Evolutionary conservation across 805 yeast species (phyloP).

Genomic region (Maudiozyma bulderi): DNA sequence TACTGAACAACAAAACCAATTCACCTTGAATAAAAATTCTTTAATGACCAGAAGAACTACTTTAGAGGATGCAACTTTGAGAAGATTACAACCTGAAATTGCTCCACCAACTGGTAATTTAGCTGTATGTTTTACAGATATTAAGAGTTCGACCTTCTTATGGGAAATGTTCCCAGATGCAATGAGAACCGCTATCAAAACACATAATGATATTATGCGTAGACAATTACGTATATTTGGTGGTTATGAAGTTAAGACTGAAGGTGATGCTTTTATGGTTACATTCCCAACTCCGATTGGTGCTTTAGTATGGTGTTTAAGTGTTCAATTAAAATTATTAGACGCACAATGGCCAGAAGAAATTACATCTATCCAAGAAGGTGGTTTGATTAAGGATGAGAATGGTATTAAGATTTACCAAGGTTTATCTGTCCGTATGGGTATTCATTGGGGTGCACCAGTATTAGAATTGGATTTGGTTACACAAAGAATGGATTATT

Average conservation of each 20-base stretch:
- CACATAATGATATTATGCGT: constrained; percentile 91
- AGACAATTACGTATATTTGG: constrained; percentile 86
- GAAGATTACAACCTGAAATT: constrained; percentile 82
- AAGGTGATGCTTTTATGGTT: constrained; percentile 98
- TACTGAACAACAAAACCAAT: constrained; percentile 27
- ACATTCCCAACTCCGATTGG: constrained; percentile 88
- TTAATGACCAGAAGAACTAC: constrained; percentile 41
- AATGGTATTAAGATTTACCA: constrained; percentile 54
- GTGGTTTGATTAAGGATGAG: constrained; percentile 65
- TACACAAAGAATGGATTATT: constrained; percentile 95
- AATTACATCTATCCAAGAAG: constrained; percentile 73
- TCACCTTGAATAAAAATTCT: constrained; percentile 31
- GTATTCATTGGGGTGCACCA: constrained; percentile 96
- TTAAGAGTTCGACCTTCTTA: constrained; percentile 80
- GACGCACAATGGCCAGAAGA: constrained; percentile 95
- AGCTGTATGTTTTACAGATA: constrained; percentile 96
- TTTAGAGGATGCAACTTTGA: constrained; percentile 66
- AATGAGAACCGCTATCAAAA: constrained; percentile 93
- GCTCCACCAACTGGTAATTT: constrained; percentile 90
- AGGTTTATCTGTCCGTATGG: constrained; percentile 95
- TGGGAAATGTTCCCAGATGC: constrained; percentile 93
- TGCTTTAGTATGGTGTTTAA: constrained; percentile 89
- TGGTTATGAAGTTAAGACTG: constrained; percentile 97
- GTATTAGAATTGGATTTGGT: constrained; percentile 92
- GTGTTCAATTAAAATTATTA: constrained; percentile 75